phyloP scores from a whole-genome alignment of 2,329 filamentous ascomycete genomes.

The Mariannaea elegans region DNA sequence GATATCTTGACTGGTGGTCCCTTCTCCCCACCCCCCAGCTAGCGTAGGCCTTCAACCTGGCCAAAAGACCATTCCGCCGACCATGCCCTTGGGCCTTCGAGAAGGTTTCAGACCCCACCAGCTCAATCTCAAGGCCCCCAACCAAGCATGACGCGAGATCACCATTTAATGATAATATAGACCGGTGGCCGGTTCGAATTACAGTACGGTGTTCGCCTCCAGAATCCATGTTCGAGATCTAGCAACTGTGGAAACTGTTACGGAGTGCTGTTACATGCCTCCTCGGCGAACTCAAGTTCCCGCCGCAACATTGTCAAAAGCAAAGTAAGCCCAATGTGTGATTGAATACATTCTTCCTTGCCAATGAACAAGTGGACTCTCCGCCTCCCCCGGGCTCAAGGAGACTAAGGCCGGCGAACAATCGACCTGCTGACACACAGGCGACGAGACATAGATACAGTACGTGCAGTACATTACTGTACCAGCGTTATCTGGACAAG shows the following conservation, averaged over 20 bases:
- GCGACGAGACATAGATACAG: neutral
- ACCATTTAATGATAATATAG: slow-evolving; percentile 35
- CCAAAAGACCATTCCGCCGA: slow-evolving; percentile 39
- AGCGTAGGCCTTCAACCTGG: slow-evolving; percentile 34
- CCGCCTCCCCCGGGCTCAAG: slow-evolving; percentile 5
- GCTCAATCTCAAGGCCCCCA: slow-evolving; percentile 27
- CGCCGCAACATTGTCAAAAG: slow-evolving; percentile 2
- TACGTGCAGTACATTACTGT: no score
- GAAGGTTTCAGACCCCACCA: slow-evolving; percentile 41
- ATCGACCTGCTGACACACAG: slow-evolving; percentile 11
- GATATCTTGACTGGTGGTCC: neutral
- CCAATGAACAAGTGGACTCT: slow-evolving; percentile 3
- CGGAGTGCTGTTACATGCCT: neutral
- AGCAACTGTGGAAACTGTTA: slow-evolving; percentile 19
- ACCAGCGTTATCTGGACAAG: slow-evolving; percentile 8
- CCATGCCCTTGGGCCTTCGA: slow-evolving; percentile 44
- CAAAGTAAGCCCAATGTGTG: neutral
- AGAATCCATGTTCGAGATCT: slow-evolving; percentile 30
- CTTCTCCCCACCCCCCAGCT: slow-evolving; percentile 14
- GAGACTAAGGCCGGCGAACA: neutral
- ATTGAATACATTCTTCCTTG: neutral
- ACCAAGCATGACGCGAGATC: slow-evolving; percentile 41
- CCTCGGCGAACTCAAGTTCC: slow-evolving; percentile 27
- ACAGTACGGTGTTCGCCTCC: slow-evolving; percentile 24
- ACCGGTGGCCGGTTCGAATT: slow-evolving; percentile 28